Evolutionary conservation across 345 rosid species (phyloP), one percentile per base, ranked within the genome.

Genomic region (Angophora floribunda): DNA sequence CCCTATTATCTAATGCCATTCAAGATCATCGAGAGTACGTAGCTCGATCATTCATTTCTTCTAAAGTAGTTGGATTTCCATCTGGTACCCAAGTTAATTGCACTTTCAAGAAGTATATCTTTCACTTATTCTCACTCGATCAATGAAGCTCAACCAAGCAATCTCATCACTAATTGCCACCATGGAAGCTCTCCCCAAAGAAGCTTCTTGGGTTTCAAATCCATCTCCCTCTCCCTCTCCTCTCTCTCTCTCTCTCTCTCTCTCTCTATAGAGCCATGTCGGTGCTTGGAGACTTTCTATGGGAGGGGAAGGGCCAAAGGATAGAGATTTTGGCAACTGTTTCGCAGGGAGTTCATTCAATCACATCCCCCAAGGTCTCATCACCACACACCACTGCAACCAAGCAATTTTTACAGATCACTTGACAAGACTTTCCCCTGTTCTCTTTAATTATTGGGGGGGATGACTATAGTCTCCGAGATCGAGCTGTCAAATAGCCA

Each of bases 401-500:
- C 82, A 47, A 75, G 82, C 82, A 41, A 19, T 17, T 75, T 36
- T 41, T 36, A 75, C 82, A 75, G 82, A 75, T 75, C 82, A 75
- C 28, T 75, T 7, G 82, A 75, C 82, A 36, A 70, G 82, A 36
- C 26, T 70, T 36, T 19, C 13, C 70, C 9, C 13, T 57, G 16
- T 13, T 45, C 3, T 10, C 26, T 24, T 19, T 14, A 36, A 86
- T 30, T 52, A 32, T 86, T 86, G 47, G 78, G 50, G 87, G 50
- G 59, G 26, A 17, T 36, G 80, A 70, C 80, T 36, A 70, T 17
- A 70, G 80, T 70, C 26, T 32, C 21, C 80, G 80, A 19, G 82
- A 75, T 75, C 82, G 82, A 75, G 82, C 82, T 75, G 82, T 75
- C 82, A 36, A 32, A 36, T 36, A 32, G 80, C 26, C 80, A 70